Conservation (phyloP, 2,329 filamentous ascomycete species). For the Fusarium oxysporum region DNA sequence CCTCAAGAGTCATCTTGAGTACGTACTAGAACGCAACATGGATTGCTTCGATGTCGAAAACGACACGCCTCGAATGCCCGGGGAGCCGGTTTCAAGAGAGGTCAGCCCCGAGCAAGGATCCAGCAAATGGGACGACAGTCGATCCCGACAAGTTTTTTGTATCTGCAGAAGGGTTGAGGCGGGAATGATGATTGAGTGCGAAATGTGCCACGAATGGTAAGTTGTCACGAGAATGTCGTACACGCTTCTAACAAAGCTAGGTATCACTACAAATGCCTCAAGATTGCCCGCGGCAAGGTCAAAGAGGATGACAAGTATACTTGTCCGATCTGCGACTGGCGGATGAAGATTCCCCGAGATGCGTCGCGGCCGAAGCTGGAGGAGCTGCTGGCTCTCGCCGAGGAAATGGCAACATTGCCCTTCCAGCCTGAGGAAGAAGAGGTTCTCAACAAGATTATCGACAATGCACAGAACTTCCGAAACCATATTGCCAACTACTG, state of each 20-base stretch:
- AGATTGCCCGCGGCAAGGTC: constrained; percentile 96
- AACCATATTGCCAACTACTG: constrained; percentile 84
- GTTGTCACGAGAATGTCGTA: constrained; percentile 45
- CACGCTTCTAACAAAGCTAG: constrained; percentile 54
- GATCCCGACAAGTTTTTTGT: constrained; percentile 86
- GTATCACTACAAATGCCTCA: constrained; percentile 98
- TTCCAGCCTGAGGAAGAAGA: constrained; percentile 98
- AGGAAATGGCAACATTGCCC: constrained; percentile 82
- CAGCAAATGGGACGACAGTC: constrained; percentile 71
- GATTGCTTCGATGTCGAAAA: constrained; percentile 89
- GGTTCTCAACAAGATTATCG: constrained; percentile 84
- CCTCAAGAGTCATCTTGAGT: constrained; percentile 91
- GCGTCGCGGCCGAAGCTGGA: constrained; percentile 95
- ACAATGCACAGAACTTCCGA: constrained; percentile 85
- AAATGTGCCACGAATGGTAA: constrained; percentile 97
- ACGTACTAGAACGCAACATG: constrained; percentile 88
- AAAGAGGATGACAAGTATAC: constrained; percentile 99
- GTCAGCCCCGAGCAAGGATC: constrained; percentile 68
- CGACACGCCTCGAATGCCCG: constrained; percentile 89
- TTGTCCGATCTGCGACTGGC: constrained; percentile 97
- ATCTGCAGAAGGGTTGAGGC: constrained; percentile 94
- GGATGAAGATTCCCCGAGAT: constrained; percentile 95
- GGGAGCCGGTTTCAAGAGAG: constrained; percentile 91
- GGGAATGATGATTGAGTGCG: constrained; percentile 99
- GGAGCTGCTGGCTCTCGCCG: constrained; percentile 84